phyloP scores from a whole-genome alignment of 768 basidiomycete genomes.

The Exsudoporus frostii region DNA sequence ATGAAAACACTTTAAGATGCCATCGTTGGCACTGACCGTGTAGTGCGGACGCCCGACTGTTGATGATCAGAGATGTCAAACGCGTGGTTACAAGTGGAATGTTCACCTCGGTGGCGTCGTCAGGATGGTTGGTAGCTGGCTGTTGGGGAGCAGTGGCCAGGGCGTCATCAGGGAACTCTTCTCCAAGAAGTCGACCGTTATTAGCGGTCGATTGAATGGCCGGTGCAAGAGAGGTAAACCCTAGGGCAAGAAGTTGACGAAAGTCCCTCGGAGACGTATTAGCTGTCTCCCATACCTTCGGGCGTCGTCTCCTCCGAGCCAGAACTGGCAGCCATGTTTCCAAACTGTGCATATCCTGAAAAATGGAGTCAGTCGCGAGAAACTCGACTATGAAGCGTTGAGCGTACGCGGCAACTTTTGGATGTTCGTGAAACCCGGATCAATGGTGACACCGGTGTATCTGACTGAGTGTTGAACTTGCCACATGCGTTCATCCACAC shows the following conservation, averaged over 20 bases:
- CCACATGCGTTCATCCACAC: constrained; percentile 2
- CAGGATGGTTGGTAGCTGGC: neutral
- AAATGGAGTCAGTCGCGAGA: neutral
- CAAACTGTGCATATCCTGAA: constrained; percentile 70
- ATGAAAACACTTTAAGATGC: neutral
- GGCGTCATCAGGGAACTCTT: constrained; percentile 55
- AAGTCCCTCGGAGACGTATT: neutral
- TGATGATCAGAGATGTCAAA: neutral
- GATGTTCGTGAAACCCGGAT: constrained; percentile 72
- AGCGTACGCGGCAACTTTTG: constrained; percentile 68
- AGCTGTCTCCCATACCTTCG: constrained; percentile 7
- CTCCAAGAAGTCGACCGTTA: constrained; percentile 14
- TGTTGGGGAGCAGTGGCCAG: constrained; percentile 53
- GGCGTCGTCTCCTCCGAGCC: constrained; percentile 27
- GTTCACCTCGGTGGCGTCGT: neutral
- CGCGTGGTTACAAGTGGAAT: neutral
- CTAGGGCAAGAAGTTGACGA: neutral
- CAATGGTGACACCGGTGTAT: constrained; percentile 72
- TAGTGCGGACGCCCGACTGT: constrained; percentile 33
- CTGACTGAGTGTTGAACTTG: constrained; percentile 39
- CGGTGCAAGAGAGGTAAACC: constrained; percentile 6
- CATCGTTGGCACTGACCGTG: constrained; percentile 38
- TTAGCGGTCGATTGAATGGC: neutral
- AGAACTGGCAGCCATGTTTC: constrained; percentile 38
- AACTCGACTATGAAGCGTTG: neutral